Conservation (phyloP, 768 basidiomycete species). For the Boletus coccyginus region DNA sequence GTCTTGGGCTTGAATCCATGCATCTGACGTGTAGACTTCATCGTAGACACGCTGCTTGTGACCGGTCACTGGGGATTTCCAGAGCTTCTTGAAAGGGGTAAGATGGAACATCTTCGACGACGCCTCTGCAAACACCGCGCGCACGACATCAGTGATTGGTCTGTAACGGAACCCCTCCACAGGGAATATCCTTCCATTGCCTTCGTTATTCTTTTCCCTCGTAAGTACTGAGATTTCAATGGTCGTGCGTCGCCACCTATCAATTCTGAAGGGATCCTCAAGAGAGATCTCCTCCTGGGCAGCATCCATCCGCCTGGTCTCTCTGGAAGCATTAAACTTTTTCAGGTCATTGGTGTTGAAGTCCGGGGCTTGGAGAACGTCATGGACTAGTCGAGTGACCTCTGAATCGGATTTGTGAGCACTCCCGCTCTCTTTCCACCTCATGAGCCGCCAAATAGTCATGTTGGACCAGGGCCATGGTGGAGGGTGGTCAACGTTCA, state of each 20-base stretch:
- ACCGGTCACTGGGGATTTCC: no score
- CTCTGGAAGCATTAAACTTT: not conserved
- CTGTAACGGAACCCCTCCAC: no score
- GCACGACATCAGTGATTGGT: no score
- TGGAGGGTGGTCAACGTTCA: not conserved
- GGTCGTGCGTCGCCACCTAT: no score
- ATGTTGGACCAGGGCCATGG: slow-evolving; percentile 1
- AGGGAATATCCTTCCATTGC: no score
- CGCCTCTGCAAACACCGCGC: slow-evolving; percentile 2
- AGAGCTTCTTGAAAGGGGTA: slow-evolving; percentile 10
- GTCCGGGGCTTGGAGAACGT: not conserved
- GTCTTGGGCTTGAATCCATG: no score
- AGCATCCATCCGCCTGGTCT: not conserved
- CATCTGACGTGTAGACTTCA: no score
- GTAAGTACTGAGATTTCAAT: no score
- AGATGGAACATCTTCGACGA: slow-evolving; percentile 20
- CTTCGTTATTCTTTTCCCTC: no score
- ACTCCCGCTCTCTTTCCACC: not conserved
- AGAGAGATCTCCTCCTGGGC: not conserved
- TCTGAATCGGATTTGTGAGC: not conserved
- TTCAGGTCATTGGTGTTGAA: not conserved
- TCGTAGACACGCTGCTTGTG: no score
- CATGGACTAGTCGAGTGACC: not conserved
- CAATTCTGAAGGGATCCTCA: no score
- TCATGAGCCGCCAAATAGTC: not conserved